phyloP scores from a whole-genome alignment of 78 protist genomes.

The Cavenderia fasciculata region DNA sequence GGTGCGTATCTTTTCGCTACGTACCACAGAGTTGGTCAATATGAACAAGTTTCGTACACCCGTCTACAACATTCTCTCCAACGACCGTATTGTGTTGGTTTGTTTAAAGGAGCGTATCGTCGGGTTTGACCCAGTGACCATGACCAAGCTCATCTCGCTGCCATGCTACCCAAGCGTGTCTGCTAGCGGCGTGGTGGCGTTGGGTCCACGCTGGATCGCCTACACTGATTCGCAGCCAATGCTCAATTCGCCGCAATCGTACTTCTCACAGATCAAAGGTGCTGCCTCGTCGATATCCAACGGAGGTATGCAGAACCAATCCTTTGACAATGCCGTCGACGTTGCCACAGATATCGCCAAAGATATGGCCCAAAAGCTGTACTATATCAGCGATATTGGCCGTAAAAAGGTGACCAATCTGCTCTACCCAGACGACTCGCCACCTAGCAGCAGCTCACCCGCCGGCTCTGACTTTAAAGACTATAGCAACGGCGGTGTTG shows the following conservation, averaged over 20 bases:
- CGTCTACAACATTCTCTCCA: constrained; percentile 61
- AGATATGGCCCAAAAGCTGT: constrained; percentile 48
- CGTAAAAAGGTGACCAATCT: constrained; percentile 58
- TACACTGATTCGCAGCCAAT: constrained; percentile 30
- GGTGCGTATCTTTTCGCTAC: constrained; percentile 55
- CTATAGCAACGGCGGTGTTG: not conserved
- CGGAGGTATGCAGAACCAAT: constrained; percentile 14
- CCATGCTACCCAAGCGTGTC: constrained; percentile 24
- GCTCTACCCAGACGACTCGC: constrained; percentile 45
- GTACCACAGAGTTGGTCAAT: constrained; percentile 50
- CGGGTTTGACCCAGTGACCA: constrained; percentile 52
- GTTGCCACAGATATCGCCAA: constrained; percentile 68
- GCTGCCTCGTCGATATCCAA: not conserved
- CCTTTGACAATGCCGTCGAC: constrained; percentile 67
- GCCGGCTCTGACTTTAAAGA: not conserved
- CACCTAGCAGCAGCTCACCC: not conserved
- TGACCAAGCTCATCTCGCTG: constrained; percentile 40
- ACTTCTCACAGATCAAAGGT: not conserved
- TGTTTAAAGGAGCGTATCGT: constrained; percentile 36
- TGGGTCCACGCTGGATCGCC: constrained; percentile 73
- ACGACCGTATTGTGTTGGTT: constrained; percentile 32
- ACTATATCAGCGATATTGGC: constrained; percentile 59
- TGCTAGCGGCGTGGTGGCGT: constrained; percentile 32
- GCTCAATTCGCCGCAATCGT: not conserved
- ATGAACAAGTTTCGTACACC: constrained; percentile 63